Evolutionary conservation across 2,329 filamentous ascomycete genomes (phyloP).

Genomic region (Magnaporthiopsis rhizophila): DNA sequence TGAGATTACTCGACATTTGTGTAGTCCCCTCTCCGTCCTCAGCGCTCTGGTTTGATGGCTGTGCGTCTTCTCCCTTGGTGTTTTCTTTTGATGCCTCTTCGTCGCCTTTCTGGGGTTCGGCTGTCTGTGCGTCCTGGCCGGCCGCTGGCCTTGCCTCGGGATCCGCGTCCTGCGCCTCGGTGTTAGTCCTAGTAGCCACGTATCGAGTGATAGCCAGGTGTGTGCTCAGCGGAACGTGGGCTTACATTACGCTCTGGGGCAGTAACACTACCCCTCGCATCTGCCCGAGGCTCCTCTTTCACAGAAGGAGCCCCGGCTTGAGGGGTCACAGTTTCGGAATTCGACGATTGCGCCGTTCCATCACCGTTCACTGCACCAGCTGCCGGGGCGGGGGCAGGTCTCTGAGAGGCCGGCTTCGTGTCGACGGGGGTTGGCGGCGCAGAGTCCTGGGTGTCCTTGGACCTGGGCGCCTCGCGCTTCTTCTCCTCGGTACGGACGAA

Average conservation of each 20-base stretch:
- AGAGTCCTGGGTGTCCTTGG: constrained; percentile 37
- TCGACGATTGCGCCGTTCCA: background rate
- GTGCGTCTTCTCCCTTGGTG: background rate
- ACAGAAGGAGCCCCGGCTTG: constrained; percentile 7
- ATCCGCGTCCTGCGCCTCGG: background rate
- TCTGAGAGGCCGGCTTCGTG: constrained; percentile 15
- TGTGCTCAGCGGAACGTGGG: background rate
- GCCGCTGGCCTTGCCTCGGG: background rate
- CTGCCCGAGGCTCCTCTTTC: background rate
- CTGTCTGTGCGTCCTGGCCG: constrained; percentile 7
- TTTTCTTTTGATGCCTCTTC: constrained; percentile 5
- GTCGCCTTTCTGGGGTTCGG: constrained; percentile 1
- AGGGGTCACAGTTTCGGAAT: constrained; percentile 3
- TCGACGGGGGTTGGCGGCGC: constrained; percentile 33
- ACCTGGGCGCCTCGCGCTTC: constrained; percentile 63
- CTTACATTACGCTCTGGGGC: background rate
- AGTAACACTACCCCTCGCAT: background rate
- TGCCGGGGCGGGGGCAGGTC: constrained; percentile 1
- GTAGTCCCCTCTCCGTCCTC: constrained; percentile 4
- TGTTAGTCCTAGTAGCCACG: background rate
- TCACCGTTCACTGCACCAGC: background rate
- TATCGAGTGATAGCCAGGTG: background rate
- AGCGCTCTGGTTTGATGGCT: constrained; percentile 2
- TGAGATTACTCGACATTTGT: constrained; percentile 9
- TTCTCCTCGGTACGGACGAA: constrained; percentile 89